Base-by-base conservation (phyloP, 768 basidiomycete genomes). In the Naganishia vaughanmartiniae region DNA sequence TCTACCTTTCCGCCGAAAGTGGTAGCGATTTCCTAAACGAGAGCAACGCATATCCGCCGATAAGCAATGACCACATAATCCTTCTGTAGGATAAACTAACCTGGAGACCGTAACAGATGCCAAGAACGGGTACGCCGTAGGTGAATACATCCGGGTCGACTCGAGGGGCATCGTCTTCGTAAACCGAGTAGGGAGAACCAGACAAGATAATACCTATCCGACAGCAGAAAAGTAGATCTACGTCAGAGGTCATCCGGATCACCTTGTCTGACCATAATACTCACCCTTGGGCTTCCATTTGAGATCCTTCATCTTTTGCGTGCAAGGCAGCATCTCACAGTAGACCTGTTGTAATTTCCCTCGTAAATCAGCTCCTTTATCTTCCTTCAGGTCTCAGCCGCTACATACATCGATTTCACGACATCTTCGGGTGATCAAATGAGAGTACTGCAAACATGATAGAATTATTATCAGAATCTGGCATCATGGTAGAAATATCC, bases 131-230 rank as follows among this genome's bases (percentile, higher is more conserved):
- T 1, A 97, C 88, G 28, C 89, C 92, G 42, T 71, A 69, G 54
- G 89, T 86, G 76, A 92, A 98, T 12, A 98, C 88, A 19, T 86
- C 89, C 21, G 93, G 91, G 82, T 99, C 95, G 36, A 92, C 93
- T 73, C 93, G 93, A 28, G 96, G 95, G 5, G 96, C 89, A 73
- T 88, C 94, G 33, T 86, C 81, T 73, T 94, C 96, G 81, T 97
- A 98, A 24, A 98, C 96, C 36, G 95, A 98, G 83, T 95, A 98
- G 0, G 96, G 96, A 0, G 96, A 97, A 53, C 96, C 96, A 46
- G 94, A 97, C 46, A 99, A 86, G 76, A 98, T 97, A 80, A 99
- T 89, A 69, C 95, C 95, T 90, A 9, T n/a, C 21, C 17, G 26
- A 15, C 26, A 56, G 5, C 2, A 2, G 9, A 54, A 17, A 19